Percentiles rank a stretch among this genome's conserved stretches.
These are phyloP conservation scores for Leishmania arabica DNA, from an alignment of 208 protist species.

Conservation along the genomic window DNA sequence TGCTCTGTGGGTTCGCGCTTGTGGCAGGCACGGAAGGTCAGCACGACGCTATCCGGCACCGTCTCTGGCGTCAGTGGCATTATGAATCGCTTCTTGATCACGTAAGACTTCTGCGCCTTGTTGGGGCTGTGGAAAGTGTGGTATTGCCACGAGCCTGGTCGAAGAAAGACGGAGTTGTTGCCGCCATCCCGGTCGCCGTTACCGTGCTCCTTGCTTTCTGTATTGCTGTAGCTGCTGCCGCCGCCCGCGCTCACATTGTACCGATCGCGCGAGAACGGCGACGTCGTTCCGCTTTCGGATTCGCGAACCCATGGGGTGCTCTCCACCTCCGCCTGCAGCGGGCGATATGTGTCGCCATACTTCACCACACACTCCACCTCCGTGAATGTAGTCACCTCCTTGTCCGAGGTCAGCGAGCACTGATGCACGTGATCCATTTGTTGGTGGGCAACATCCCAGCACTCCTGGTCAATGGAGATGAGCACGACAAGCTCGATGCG, in stretches of 20 bases:
- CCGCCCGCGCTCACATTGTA: slow-evolving; percentile 17
- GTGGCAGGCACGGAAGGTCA: slow-evolving; percentile 74
- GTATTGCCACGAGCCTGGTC: slow-evolving; percentile 26
- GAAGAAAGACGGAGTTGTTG: slow-evolving; percentile 5
- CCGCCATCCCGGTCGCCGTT: slow-evolving; percentile 3
- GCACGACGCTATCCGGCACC: slow-evolving; percentile 52
- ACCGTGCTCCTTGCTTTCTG: slow-evolving; percentile 18
- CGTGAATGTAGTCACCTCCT: slow-evolving; percentile 64
- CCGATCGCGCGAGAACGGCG: slow-evolving; percentile 22
- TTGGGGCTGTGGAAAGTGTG: slow-evolving; percentile 21
- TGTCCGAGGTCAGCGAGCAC: slow-evolving; percentile 68
- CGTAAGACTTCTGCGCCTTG: slow-evolving; percentile 36
- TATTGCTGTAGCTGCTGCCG: slow-evolving; percentile 25
- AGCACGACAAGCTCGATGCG: slow-evolving; percentile 61
- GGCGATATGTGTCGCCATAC: slow-evolving; percentile 31
- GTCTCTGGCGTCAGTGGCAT: slow-evolving; percentile 45
- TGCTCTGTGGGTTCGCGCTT: slow-evolving; percentile 18
- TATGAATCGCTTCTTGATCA: slow-evolving; percentile 75
- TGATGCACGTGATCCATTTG: slow-evolving; percentile 72
- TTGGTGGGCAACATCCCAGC: slow-evolving; percentile 70
- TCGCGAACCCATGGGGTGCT: slow-evolving; percentile 20
- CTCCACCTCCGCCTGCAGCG: slow-evolving; percentile 31
- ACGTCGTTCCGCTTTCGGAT: slow-evolving; percentile 12
- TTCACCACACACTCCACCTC: slow-evolving; percentile 63
- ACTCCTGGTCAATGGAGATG: slow-evolving; percentile 63